These are phyloP conservation scores for Ochetophila trinervis DNA, from an alignment of 306 rosid genomes.

Conservation along the genomic window DNA sequence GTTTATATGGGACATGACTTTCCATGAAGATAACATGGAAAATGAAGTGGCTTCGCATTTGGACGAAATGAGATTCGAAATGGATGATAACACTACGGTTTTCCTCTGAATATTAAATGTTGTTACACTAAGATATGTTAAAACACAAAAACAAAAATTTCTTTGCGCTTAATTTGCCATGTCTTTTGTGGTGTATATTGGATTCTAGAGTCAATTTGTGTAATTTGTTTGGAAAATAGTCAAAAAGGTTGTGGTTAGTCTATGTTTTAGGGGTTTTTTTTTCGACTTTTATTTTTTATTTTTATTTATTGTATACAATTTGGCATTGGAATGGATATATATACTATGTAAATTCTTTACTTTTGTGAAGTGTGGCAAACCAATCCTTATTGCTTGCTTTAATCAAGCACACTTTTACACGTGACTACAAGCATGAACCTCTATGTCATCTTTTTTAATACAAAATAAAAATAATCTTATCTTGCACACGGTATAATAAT, in stretches of 20 bases:
- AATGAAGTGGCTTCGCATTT: constrained; percentile 38
- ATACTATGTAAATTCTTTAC: constrained; percentile 2
- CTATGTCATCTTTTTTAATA: too few species aligned
- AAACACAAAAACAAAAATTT: too few species aligned
- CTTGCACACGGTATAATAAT: too few species aligned
- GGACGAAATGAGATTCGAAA: constrained; percentile 70
- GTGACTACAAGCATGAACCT: too few species aligned
- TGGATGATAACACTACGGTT: constrained; percentile 54
- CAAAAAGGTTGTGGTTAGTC: constrained; percentile 8
- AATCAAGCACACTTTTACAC: too few species aligned
- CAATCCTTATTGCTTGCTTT: too few species aligned
- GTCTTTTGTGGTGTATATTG: constrained; percentile 6
- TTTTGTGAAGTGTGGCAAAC: not conserved
- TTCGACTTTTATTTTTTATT: too few species aligned
- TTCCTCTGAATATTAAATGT: constrained; percentile 36
- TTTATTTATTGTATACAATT: constrained; percentile 6
- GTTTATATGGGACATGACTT: constrained; percentile 73
- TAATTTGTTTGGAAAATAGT: constrained; percentile 10
- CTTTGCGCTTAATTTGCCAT: not conserved
- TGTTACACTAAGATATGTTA: too few species aligned
- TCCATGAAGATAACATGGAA: constrained; percentile 54
- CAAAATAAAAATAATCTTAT: too few species aligned
- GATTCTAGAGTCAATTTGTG: not conserved
- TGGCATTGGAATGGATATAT: constrained; percentile 11
- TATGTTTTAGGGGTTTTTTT: not conserved